These are phyloP conservation scores for Botrytis aclada DNA, from an alignment of 2,329 filamentous ascomycete species.

Conservation along the genomic window DNA sequence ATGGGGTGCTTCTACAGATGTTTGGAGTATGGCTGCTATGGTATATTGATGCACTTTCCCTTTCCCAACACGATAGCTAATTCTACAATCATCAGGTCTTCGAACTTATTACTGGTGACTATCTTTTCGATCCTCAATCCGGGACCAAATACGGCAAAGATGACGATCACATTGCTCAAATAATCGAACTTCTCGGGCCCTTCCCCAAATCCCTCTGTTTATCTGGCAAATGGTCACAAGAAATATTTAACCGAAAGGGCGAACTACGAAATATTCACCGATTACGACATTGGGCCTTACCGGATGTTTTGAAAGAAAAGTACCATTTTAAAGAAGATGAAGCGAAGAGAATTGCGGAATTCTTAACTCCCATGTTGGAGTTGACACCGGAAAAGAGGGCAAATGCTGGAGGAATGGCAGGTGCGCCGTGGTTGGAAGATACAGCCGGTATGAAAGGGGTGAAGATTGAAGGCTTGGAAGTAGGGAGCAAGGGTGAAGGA, in stretches of 20 bases:
- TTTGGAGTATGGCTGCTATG: slow-evolving; percentile 99
- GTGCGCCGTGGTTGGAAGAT: slow-evolving; percentile 77
- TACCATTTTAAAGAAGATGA: slow-evolving; percentile 92
- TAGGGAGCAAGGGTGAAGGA: slow-evolving; percentile 81
- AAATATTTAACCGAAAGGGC: slow-evolving; percentile 97
- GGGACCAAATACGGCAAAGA: slow-evolving; percentile 99
- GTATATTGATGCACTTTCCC: slow-evolving; percentile 51
- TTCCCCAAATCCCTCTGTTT: slow-evolving; percentile 92
- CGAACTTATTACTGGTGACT: slow-evolving; percentile 96
- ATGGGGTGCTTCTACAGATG: slow-evolving; percentile 98
- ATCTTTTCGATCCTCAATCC: slow-evolving; percentile 96
- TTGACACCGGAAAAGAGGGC: slow-evolving; percentile 83
- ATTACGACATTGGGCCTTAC: slow-evolving; percentile 89
- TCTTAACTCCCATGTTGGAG: slow-evolving; percentile 88
- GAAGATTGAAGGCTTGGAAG: slow-evolving; percentile 67
- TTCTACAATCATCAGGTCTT: slow-evolving; percentile 64
- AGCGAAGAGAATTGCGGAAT: slow-evolving; percentile 72
- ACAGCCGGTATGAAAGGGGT: slow-evolving; percentile 85
- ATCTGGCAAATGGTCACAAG: slow-evolving; percentile 94
- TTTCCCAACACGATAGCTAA: not conserved
- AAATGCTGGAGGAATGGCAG: slow-evolving; percentile 93
- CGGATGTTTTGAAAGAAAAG: slow-evolving; percentile 91
- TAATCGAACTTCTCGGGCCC: slow-evolving; percentile 90
- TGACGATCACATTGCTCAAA: slow-evolving; percentile 98
- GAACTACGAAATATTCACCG: slow-evolving; percentile 97